Base-by-base conservation (phyloP, 495 filamentous ascomycete genomes). In the Geoglossum glabrum region DNA sequence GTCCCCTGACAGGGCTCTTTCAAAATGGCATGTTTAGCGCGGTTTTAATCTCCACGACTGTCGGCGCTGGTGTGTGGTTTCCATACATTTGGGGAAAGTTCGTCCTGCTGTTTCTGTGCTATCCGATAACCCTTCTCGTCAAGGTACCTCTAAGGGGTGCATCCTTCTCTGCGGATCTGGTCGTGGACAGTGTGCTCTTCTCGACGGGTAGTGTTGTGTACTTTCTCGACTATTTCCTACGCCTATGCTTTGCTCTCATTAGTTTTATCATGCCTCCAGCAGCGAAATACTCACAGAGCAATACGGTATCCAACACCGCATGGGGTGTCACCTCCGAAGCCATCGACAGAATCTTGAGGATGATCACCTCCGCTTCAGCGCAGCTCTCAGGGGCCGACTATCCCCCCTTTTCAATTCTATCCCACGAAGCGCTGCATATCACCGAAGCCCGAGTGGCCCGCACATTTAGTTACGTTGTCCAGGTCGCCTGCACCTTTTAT, bases 11-110 rank as follows among this genome's bases (percentile, higher is more conserved):
- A 36, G 87, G 87, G 23, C 74, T 99, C 8, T 78, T 96, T 61
- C 92, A 97, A 65, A 97, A 97, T 61, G 89, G 82, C 36, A 83
- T 95, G 40, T 97, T 99, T 68, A 90, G 89, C 63, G 85, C 86
- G 28, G 80, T 95, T 57, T 76, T 99, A 23, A 85, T 99, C 15
- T 85, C 86, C 8, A 77, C 85, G 38, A 94, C 90, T 10, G 81
- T 97, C 25, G 83, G 83, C 25, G 65, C 83, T 58, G 88, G 87
- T 9, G 80, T 97, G 47, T 95, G 92, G 71, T 72, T 96, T 49
- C 92, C 92, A 0, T 99, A 97, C 68, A 80, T 93, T 30, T 80
- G 83, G 63, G 92, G 92, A 15, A 92, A 94, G 61, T 72, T 90
- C 25, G 80, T 84, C 3, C 74, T 97, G 34, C 79, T 92, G 60